phyloP scores from a whole-genome alignment of 2,329 filamentous ascomycete species.

The Fonsecaea monophora region DNA sequence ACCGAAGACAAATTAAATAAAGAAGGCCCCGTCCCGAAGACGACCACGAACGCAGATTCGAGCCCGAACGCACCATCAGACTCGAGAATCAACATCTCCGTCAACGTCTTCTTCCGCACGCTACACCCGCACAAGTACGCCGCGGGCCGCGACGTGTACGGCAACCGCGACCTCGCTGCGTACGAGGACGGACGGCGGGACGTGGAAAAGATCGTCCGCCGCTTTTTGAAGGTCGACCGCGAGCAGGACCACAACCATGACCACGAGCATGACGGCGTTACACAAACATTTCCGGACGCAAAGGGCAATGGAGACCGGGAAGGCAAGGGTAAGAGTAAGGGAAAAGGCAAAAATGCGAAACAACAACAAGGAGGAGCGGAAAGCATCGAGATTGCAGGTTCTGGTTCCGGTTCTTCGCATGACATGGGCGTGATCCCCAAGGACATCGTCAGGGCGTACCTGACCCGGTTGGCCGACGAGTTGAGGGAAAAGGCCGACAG shows the following conservation, averaged over 20 bases:
- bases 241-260: background rate
- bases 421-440: conserved; percentile 56
- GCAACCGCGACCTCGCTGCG: conserved; percentile 81
- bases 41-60: conserved; percentile 18
- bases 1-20: background rate
- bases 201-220: conserved; percentile 65
- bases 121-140: conserved; percentile 70
- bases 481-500: conserved; percentile 52
- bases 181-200: conserved; percentile 83
- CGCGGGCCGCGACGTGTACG: conserved; percentile 81
- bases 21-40: conserved; percentile 17
- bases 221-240: conserved; percentile 23
- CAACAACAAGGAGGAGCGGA: background rate
- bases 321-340: background rate
- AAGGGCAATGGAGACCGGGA: background rate
- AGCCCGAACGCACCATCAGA: background rate
- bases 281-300: background rate
- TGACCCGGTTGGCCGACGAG: conserved; percentile 74
- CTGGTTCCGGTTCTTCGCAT: too few relatives aligned
- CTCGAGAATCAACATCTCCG: conserved; percentile 68
- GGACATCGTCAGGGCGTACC: conserved; percentile 75
- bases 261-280: background rate
- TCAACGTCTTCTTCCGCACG: conserved; percentile 89
- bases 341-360: background rate
- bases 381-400: background rate